Evolutionary conservation across 257 asterid species (phyloP).

Genomic region (Salvia miltiorrhiza): DNA sequence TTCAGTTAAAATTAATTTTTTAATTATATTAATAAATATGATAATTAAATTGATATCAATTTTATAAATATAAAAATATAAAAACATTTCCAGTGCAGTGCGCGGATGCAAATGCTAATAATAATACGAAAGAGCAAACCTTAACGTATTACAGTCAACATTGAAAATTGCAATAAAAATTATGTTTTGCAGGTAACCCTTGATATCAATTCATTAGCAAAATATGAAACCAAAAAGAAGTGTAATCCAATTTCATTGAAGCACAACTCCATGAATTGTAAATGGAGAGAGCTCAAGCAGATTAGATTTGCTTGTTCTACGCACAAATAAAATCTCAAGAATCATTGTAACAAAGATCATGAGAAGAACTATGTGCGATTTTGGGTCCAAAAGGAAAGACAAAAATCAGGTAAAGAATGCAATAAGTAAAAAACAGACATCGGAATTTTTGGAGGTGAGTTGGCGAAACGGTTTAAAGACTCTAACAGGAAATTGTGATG

Average conservation of each 20-base stretch:
- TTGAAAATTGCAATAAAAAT: too few relatives aligned
- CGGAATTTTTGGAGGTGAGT: neutral
- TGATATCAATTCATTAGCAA: too few relatives aligned
- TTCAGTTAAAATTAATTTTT: too few relatives aligned
- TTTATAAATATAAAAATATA: too few relatives aligned
- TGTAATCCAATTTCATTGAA: slow-evolving; percentile 41
- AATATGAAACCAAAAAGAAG: neutral
- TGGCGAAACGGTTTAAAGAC: neutral
- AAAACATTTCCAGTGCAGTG: too few relatives aligned
- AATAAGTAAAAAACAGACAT: neutral
- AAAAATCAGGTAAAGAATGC: neutral
- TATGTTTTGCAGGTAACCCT: too few relatives aligned
- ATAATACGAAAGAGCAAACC: too few relatives aligned
- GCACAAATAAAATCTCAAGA: slow-evolving; percentile 45
- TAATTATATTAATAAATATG: too few relatives aligned
- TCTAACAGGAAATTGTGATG: neutral
- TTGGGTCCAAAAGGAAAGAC: neutral
- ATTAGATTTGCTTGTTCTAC: slow-evolving; percentile 26
- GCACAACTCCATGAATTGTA: slow-evolving; percentile 29
- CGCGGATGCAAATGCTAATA: too few relatives aligned
- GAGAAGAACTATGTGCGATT: slow-evolving; percentile 43
- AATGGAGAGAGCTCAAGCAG: slow-evolving; percentile 40
- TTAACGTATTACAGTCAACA: too few relatives aligned
- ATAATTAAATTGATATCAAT: too few relatives aligned
- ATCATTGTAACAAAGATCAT: slow-evolving; percentile 5